Conservation (phyloP, 2,329 filamentous ascomycete species). For the Dothistroma septosporum region DNA sequence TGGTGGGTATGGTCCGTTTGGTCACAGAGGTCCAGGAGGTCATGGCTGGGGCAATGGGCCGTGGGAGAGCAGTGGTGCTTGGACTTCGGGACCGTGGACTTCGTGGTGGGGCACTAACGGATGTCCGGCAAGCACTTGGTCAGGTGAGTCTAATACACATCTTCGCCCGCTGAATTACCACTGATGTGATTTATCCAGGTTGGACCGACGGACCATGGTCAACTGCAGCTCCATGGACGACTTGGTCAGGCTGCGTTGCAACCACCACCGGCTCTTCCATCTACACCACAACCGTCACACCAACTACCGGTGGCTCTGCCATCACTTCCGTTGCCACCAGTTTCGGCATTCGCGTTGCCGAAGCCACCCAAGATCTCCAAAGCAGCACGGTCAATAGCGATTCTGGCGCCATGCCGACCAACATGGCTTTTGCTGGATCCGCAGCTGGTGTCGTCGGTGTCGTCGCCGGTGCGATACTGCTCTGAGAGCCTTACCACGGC, state of each 20-base stretch:
- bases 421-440: conserved; percentile 24
- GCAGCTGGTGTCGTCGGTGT: conserved; percentile 31
- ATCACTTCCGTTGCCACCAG: conserved; percentile 25
- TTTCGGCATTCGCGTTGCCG: conserved; percentile 31
- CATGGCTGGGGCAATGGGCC: conserved; percentile 32
- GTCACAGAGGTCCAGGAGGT: conserved; percentile 16
- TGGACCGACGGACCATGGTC: conserved; percentile 34
- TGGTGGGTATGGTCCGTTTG: conserved; percentile 26
- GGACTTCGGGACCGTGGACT: conserved; percentile 36
- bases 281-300: conserved; percentile 31
- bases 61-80: conserved; percentile 30
- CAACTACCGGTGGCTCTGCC: conserved; percentile 20
- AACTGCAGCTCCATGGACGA: conserved; percentile 35
- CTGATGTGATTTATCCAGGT: conserved; percentile 20
- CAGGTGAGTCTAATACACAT: conserved; percentile 19
- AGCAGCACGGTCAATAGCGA: conserved; percentile 16
- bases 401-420: conserved; percentile 24
- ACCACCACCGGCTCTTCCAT: conserved; percentile 31
- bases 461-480: conserved; percentile 30
- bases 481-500: conserved; percentile 26
- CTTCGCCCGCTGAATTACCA: background rate
- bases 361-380: conserved; percentile 19
- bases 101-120: conserved; percentile 35
- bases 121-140: conserved; percentile 34
- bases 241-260: conserved; percentile 34